Conservation (phyloP, 1,284 basidiomycete genomes). For the Pyrrhoderma noxium region DNA sequence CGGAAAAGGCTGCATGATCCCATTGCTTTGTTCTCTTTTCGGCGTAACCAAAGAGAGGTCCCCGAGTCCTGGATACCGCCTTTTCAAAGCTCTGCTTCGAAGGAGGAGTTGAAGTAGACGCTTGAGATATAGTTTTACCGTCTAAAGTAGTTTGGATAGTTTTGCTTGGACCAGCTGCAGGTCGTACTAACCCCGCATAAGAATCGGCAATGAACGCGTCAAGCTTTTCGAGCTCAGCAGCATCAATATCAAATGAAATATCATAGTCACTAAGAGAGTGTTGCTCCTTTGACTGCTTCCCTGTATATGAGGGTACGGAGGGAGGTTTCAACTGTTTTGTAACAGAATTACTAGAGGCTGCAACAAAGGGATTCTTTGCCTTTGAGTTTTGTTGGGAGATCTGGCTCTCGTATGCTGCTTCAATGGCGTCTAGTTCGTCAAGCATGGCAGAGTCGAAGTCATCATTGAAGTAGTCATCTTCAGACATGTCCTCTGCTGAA, state of each 20-base stretch:
- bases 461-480: constrained; percentile 48
- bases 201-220: constrained; percentile 45
- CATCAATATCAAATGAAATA: constrained; percentile 48
- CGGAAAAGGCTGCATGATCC: constrained; percentile 81
- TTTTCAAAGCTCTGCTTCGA: constrained; percentile 24
- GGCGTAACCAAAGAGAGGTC: background rate
- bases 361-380: constrained; percentile 1
- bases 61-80: constrained; percentile 30
- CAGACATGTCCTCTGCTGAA: constrained; percentile 42
- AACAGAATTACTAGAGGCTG: constrained; percentile 6
- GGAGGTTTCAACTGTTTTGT: constrained; percentile 5
- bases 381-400: constrained; percentile 20
- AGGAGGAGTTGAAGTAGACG: constrained; percentile 28
- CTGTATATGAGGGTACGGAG: background rate
- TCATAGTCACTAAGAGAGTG: constrained; percentile 46
- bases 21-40: constrained; percentile 67
- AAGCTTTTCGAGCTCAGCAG: constrained; percentile 42
- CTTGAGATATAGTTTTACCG: constrained; percentile 41
- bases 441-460: constrained; percentile 44
- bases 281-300: constrained; percentile 24
- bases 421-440: constrained; percentile 56
- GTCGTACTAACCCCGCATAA: constrained; percentile 30
- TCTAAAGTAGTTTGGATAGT: constrained; percentile 60
- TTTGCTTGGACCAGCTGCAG: constrained; percentile 37
- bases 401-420: constrained; percentile 42